Conservation (phyloP, 371 early-diverging fungal genomes). For the Sanchytrium tribonematis region DNA sequence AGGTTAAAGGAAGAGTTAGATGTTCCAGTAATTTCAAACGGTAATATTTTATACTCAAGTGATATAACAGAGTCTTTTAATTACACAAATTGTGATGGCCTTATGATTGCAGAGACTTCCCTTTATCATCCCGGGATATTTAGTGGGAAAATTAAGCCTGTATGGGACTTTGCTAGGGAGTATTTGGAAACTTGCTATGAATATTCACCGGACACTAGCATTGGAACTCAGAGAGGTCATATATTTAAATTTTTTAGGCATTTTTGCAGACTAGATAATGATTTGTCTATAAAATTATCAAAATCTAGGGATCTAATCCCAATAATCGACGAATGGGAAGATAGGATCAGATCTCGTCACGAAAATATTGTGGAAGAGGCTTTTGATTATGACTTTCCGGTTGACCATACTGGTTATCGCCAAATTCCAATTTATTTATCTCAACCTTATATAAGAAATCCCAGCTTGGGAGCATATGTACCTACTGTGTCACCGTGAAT, state of each 20-base stretch:
- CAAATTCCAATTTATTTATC: constrained; percentile 36
- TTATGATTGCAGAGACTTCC: constrained; percentile 77
- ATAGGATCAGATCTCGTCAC: constrained; percentile 14
- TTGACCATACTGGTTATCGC: constrained; percentile 30
- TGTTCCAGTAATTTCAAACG: constrained; percentile 93
- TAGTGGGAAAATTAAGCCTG: constrained; percentile 26
- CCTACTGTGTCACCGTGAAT: too few species aligned
- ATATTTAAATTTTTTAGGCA: constrained; percentile 1
- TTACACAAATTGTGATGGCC: constrained; percentile 68
- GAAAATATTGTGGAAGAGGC: neutral
- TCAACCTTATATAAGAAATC: constrained; percentile 36
- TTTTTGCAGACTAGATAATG: constrained; percentile 35
- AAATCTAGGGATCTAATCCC: constrained; percentile 25
- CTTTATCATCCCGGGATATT: constrained; percentile 72
- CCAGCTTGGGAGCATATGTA: neutral
- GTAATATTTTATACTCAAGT: constrained; percentile 70
- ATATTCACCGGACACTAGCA: neutral
- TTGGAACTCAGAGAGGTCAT: neutral
- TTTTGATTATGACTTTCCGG: constrained; percentile 7
- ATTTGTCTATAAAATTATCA: constrained; percentile 39
- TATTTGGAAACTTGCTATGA: constrained; percentile 6
- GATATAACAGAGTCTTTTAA: constrained; percentile 69
- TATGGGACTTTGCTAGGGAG: constrained; percentile 7
- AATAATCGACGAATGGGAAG: constrained; percentile 27
- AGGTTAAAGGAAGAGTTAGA: constrained; percentile 38